Conservation (phyloP, 1,284 basidiomycete genomes). For the Leccinum fallax region DNA sequence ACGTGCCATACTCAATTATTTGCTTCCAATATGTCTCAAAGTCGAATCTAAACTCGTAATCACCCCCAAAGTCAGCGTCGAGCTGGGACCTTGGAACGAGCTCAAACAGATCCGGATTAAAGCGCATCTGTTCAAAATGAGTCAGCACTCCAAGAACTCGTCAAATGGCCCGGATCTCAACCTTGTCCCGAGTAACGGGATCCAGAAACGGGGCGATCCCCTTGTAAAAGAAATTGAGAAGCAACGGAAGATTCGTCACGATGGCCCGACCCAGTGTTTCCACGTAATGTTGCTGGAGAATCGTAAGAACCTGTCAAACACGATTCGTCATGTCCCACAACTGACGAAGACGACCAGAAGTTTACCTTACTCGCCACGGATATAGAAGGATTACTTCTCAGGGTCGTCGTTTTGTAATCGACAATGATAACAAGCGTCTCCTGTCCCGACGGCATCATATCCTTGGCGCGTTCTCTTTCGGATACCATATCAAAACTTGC, state of each 20-base stretch:
- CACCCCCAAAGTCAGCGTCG: constrained; percentile 82
- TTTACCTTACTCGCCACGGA: constrained; percentile 71
- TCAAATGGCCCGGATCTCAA: constrained; percentile 28
- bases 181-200: constrained; percentile 89
- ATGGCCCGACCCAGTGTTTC: constrained; percentile 88
- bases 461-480: constrained; percentile 79
- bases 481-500: constrained; percentile 8
- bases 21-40: constrained; percentile 79
- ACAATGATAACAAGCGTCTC: constrained; percentile 82
- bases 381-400: constrained; percentile 81
- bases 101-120: constrained; percentile 81
- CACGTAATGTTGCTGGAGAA: constrained; percentile 90
- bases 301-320: constrained; percentile 60
- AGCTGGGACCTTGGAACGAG: constrained; percentile 78
- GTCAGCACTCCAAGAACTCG: background rate
- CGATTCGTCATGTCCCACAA: background rate
- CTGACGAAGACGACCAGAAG: background rate
- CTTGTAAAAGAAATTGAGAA: constrained; percentile 86
- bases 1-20: constrained; percentile 56
- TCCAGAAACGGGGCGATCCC: constrained; percentile 88
- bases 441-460: constrained; percentile 81
- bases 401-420: constrained; percentile 81
- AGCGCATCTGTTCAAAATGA: constrained; percentile 65
- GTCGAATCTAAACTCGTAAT: constrained; percentile 78
- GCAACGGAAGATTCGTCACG: constrained; percentile 79